Evolutionary conservation across 176 grass and related monocot species (phyloP).

Genomic region (Poa annua): DNA sequence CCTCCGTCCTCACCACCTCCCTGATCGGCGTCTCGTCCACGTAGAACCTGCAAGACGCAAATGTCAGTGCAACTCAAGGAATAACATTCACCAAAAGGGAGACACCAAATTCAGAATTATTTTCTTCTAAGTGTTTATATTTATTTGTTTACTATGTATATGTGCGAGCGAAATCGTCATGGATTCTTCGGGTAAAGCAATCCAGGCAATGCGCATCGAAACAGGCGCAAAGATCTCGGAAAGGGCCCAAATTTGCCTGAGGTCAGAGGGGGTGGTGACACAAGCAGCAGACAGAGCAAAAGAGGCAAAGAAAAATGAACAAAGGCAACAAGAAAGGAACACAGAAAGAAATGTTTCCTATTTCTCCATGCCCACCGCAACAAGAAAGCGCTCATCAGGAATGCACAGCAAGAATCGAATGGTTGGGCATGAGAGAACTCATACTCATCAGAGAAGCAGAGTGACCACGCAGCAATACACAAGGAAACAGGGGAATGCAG

Average conservation of each 20-base stretch:
- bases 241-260: conserved; percentile 33
- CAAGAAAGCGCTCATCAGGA: not conserved
- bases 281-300: conserved; percentile 29
- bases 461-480: not conserved
- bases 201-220: conserved; percentile 45
- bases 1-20: conserved; percentile 61
- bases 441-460: not conserved
- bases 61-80: not conserved
- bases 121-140: not conserved
- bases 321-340: not conserved
- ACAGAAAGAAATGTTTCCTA: not conserved
- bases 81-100: not conserved
- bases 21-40: conserved; percentile 85
- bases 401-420: not conserved
- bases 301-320: not conserved
- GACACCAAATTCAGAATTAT: not conserved
- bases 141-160: too few species aligned
- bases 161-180: not conserved
- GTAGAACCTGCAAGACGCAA: conserved; percentile 64
- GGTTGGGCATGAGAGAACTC: not conserved
- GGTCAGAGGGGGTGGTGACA: conserved; percentile 25
- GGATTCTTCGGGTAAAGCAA: conserved; percentile 42
- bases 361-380: not conserved
- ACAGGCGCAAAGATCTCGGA: conserved; percentile 24
- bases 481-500: not conserved